A percentile compares a stretch with the other conserved stretches of the same genome.
phyloP scores from a whole-genome alignment of 495 filamentous ascomycete species.

The Stereocaulon alpinum region DNA sequence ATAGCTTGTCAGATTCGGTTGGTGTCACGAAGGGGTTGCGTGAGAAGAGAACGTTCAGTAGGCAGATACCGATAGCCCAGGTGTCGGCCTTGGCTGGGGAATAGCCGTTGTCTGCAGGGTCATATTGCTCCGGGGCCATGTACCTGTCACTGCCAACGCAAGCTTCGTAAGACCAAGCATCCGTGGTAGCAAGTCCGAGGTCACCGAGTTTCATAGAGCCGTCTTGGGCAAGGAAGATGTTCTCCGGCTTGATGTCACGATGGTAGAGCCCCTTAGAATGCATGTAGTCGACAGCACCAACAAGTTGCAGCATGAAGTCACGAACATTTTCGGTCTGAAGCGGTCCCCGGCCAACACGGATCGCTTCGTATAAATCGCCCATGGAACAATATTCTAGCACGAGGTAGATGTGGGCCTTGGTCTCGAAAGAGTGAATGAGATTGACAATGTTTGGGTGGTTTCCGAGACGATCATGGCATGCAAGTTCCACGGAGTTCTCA shows the following conservation, averaged over 20 bases:
- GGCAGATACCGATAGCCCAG: conserved; percentile 92
- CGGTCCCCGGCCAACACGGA: conserved; percentile 76
- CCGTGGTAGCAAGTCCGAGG: conserved; percentile 82
- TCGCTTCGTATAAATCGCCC: conserved; percentile 95
- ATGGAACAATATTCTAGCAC: conserved; percentile 94
- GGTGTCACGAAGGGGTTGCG: conserved; percentile 89
- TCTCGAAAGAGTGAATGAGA: conserved; percentile 83
- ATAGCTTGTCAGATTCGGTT: conserved; percentile 75
- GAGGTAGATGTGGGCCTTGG: conserved; percentile 76
- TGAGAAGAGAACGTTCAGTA: conserved; percentile 91
- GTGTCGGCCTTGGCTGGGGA: conserved; percentile 89
- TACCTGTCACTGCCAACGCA: conserved; percentile 96
- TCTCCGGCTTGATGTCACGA: conserved; percentile 98
- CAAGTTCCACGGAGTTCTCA: conserved; percentile 78
- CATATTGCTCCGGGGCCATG: conserved; percentile 97
- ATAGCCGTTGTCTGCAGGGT: conserved; percentile 74
- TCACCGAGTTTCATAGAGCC: conserved; percentile 94
- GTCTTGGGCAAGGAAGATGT: conserved; percentile 83
- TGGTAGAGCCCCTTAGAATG: conserved; percentile 88
- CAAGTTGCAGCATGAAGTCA: conserved; percentile 89
- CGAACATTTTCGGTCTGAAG: conserved; percentile 92
- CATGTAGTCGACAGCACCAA: conserved; percentile 83
- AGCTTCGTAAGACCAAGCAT: conserved; percentile 77
- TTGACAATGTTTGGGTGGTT: conserved; percentile 90
- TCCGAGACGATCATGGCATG: conserved; percentile 67